Conservation (phyloP, 1,284 basidiomycete genomes). For the Sporisorium exsertum region DNA sequence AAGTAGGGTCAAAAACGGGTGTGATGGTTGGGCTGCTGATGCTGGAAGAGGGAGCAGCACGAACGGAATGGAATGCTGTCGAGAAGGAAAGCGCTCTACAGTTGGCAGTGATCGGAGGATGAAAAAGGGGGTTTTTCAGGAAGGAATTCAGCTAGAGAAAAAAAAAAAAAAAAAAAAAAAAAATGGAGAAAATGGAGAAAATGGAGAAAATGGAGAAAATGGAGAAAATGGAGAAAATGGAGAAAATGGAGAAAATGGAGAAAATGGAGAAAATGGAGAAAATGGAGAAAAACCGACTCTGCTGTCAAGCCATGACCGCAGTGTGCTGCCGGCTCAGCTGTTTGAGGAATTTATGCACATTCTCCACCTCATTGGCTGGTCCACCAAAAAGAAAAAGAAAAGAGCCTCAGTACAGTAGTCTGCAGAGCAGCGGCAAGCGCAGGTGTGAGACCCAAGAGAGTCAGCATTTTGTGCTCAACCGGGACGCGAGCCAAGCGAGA, state of each 20-base stretch:
- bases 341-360: conserved; percentile 5
- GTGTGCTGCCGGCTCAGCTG: background rate
- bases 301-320: background rate
- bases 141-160: background rate
- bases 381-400: background rate
- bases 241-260: too few species aligned
- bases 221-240: too few species aligned
- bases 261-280: too few species aligned
- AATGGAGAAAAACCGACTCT: background rate
- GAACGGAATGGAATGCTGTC: background rate
- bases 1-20: background rate
- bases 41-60: background rate
- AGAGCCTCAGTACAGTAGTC: too few species aligned
- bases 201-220: too few species aligned
- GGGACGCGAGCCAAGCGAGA: too few species aligned
- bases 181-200: too few species aligned
- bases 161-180: background rate
- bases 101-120: conserved; percentile 47
- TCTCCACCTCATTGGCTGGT: conserved; percentile 11
- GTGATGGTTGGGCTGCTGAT: background rate
- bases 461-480: too few species aligned
- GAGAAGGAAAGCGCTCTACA: conserved; percentile 3
- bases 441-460: too few species aligned
- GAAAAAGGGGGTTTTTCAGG: conserved; percentile 33
- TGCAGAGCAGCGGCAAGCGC: too few species aligned